Evolutionary conservation across 2,329 filamentous ascomycete species (phyloP), one percentile per base, ranked within the genome.

Genomic region (Neopestalotiopsis clavispora): DNA sequence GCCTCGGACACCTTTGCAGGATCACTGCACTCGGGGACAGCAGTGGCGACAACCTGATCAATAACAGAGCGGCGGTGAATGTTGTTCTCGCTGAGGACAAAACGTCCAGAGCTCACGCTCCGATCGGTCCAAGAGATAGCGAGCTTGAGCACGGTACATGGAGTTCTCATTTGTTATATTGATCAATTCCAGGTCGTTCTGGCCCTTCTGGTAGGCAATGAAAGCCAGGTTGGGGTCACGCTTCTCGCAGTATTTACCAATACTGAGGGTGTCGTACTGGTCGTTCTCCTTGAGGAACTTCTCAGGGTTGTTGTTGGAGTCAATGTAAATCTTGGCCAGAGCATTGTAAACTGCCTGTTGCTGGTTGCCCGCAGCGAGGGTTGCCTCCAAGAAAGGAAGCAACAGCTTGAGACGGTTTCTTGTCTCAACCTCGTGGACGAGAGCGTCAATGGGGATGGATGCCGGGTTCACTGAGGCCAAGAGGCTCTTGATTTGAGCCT

Each of bases 171-270:
- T 99, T 77, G 96, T 98, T 78, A 99, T 95, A 81, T 93, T 96
- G 82, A 99, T 95, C 68, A 99, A 89, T 83, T 99, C 97, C 40
- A 99, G 84, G 77, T 99, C 96, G 73, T 99, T 99, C 82, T 98
- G 94, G 23, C 96, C 96, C 86, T 99, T 99, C 75, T 91, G 89
- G 81, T 98, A 99, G 71, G 94, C 93, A 78, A 98, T 97, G 82
- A 93, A 97, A 3, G 94, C 95, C 67, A 99, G 86, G 79, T 97
- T 97, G 71, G 96, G 96, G 76, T 99, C 96, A 42, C 96, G 92
- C 89, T 98, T 98, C 86, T 98, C 95, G 80, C 95, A 99, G 86
- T 99, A 99, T 83, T 97, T 98, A 80, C 96, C 96, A 67, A 99
- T 94, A 30, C 87, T 89, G 56, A 98, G 85, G 3, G 96, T 94